Conservation (phyloP, 1,139 yeast species). For the Geotrichum reessii region DNA sequence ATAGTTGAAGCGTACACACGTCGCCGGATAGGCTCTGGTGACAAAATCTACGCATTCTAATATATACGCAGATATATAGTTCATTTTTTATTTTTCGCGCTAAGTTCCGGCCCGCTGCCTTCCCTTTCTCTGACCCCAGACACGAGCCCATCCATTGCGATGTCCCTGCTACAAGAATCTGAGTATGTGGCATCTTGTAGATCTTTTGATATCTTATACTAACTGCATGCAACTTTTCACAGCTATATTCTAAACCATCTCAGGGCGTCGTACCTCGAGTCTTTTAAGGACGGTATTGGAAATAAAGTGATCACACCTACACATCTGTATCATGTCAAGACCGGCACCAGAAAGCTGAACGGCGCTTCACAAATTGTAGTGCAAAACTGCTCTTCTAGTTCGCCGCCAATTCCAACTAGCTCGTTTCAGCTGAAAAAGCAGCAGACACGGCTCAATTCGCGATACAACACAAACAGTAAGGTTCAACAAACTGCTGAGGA, state of each 20-base stretch:
- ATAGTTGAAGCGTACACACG: background rate
- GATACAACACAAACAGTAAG: background rate
- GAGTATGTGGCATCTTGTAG: slow-evolving; percentile 23
- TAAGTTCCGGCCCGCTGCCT: background rate
- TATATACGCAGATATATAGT: background rate
- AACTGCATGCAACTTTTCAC: background rate
- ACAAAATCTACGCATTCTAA: background rate
- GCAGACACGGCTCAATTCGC: background rate
- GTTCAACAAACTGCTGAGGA: slow-evolving; percentile 3
- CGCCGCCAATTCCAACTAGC: slow-evolving; percentile 20
- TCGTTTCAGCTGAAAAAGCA: background rate
- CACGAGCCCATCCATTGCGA: slow-evolving; percentile 12
- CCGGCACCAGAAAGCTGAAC: slow-evolving; percentile 23
- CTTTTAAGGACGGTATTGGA: slow-evolving; percentile 35
- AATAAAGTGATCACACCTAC: slow-evolving; percentile 32
- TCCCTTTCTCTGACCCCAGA: background rate
- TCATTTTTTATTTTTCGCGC: background rate
- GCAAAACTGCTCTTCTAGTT: slow-evolving; percentile 12
- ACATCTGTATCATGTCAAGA: slow-evolving; percentile 30
- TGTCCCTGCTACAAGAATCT: slow-evolving; percentile 32
- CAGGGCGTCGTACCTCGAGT: slow-evolving; percentile 33
- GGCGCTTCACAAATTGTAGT: slow-evolving; percentile 16
- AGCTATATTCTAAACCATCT: slow-evolving; percentile 33
- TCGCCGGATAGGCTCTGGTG: background rate
- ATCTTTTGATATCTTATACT: background rate